phyloP scores from a whole-genome alignment of 306 rosid species.

The Cucurbita pepo region DNA sequence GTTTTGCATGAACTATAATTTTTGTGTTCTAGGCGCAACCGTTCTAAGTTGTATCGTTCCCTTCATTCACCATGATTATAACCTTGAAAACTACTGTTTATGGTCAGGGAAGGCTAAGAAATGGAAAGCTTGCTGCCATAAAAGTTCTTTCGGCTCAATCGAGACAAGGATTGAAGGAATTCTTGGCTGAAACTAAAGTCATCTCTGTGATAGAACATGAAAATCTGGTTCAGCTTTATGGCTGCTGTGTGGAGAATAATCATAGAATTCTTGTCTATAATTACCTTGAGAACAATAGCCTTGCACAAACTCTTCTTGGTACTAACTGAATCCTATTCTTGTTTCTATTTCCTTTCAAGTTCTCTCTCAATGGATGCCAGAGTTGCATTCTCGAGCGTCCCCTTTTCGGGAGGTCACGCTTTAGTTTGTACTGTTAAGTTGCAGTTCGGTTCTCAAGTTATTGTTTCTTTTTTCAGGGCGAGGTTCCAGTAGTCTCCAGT shows the following conservation, averaged over 20 bases:
- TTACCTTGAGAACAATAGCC: slow-evolving; percentile 90
- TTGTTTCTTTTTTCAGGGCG: slow-evolving; percentile 41
- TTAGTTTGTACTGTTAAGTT: not conserved
- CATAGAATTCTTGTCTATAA: slow-evolving; percentile 81
- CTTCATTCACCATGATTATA: slow-evolving; percentile 1
- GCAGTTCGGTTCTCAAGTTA: slow-evolving; percentile 1
- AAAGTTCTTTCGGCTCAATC: slow-evolving; percentile 89
- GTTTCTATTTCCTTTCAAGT: not conserved
- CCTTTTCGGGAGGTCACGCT: not conserved
- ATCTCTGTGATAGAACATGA: slow-evolving; percentile 75
- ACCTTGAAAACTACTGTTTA: slow-evolving; percentile 2
- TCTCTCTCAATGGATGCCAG: not conserved
- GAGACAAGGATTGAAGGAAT: slow-evolving; percentile 80
- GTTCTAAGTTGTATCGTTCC: not conserved
- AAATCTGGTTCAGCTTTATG: slow-evolving; percentile 80
- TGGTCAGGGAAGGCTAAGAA: slow-evolving; percentile 70
- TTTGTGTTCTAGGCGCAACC: slow-evolving; percentile 3
- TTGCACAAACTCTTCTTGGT: slow-evolving; percentile 75
- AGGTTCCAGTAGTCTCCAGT: slow-evolving; percentile 29
- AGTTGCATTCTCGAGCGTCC: not conserved
- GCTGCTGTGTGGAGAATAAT: slow-evolving; percentile 69
- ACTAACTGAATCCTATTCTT: slow-evolving; percentile 8
- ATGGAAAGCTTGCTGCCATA: slow-evolving; percentile 76
- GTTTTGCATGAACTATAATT: not conserved
- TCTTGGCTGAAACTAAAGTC: slow-evolving; percentile 84